Evolutionary conservation across 2,329 filamentous ascomycete genomes (phyloP), one percentile per base, ranked within the genome.

Genomic region (Colletotrichum endophyticum): DNA sequence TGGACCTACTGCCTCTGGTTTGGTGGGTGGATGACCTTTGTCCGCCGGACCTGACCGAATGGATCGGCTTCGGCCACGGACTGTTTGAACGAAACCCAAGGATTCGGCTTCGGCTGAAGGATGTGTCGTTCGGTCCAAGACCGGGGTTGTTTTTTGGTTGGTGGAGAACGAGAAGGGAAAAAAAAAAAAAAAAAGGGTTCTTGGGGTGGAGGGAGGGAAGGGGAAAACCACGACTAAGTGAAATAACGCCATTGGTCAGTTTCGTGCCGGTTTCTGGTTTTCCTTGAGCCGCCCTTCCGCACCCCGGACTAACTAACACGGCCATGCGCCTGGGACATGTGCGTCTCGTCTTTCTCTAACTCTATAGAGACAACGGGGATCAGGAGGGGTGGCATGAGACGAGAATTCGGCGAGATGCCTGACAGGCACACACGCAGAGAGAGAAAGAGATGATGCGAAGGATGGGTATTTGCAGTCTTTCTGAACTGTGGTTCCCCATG

Each of bases 211-310:
- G 53, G 5, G n/a, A 56, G 49, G 22, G 1, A 56, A 56, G 4
- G n/a, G 19, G 25, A 74, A 66, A 61, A 44, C 30, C n/a, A 69
- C 62, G 70, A 76, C 70, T 76, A 73, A 69, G 53, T 59, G 57
- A 76, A 76, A 73, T 49, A 76, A 62, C 57, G n/a, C 63, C 19
- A 73, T 73, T 76, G 73, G 70, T 36, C 56, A 8, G 49, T 44
- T 63, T 39, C n/a, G 15, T 19, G 3, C 28, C 11, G 27, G 36
- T 39, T 39, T 36, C 66, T 39, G 67, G 30, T 19, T 56, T 22
- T 27, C 34, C 49, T 56, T 34, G 32, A 63, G 44, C 73, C 49
- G 22, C 44, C 28, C 53, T 15, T 28, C 19, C 44, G 28, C 72
- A 36, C 30, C n/a, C 19, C 28, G 16, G 39, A 28, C 36, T 64